Base-by-base conservation (phyloP, 2,329 filamentous ascomycete genomes). In the Scopulariopsis brevicaulis region DNA sequence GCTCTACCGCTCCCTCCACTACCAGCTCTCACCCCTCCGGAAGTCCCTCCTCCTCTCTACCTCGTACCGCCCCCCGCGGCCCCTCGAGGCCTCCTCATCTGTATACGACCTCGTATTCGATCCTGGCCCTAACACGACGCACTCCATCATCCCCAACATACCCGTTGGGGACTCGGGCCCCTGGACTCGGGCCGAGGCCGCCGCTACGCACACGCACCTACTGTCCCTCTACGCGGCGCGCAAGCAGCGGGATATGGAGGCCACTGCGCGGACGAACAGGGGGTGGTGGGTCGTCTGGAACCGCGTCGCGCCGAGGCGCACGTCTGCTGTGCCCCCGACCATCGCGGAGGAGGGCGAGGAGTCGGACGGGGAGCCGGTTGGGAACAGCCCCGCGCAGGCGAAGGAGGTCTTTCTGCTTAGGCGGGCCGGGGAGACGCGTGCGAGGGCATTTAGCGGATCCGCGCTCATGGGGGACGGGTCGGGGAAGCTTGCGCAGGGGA, bases 271-370 rank as follows among this genome's bases (percentile, higher is more conserved):
- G 73, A 87, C 84, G 4, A 82, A 74, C 53, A 78, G 83, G 37
- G 84, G 83, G 1, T 87, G 84, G 82, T 87, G 85, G 84, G 75
- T 87, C 34, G 82, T 86, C 28, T 87, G 84, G 84, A 83, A 77
- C 54, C 64, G 78, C 6, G 76, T 56, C 50, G 11, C 35, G 22
- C 22, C 46, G 46, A 7, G 34, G 34, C 46, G 48, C 11, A 8
- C 24, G n/a, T 43, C 37, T 20, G 54, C 43, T 54, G 28, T 54
- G 18, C 15, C 59, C 32, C 25, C 40, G 2, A 51, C 53, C 4
- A 54, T 54, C 32, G 11, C 53, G 3, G 55, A 54, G 24, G 28
- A 32, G 25, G 55, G n/a, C 14, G 46, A 34, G n/a, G 58, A 40
- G 24, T 46, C 55, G 6, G 53, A 24, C 4, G 28, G 37, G 28